phyloP scores from a whole-genome alignment of 1,139 yeast species.

The Kodamaea fungicola region DNA sequence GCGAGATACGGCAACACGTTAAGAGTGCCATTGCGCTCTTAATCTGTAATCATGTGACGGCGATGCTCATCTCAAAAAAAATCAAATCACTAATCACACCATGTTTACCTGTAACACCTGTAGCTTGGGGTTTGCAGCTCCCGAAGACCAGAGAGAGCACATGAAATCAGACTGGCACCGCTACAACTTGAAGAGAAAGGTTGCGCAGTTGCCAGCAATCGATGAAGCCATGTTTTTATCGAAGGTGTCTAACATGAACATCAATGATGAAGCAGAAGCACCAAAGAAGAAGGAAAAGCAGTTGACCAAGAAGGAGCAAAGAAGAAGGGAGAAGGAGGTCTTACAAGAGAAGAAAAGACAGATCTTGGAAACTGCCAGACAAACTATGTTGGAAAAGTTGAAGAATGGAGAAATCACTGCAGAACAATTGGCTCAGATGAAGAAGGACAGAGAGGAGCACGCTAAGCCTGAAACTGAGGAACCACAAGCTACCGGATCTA shows the following conservation, averaged over 20 bases:
- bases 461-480: constrained; percentile 9
- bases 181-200: constrained; percentile 58
- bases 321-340: constrained; percentile 63
- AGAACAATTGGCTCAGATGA: constrained; percentile 10
- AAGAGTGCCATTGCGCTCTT: too few species aligned
- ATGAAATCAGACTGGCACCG: constrained; percentile 78
- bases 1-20: too few species aligned
- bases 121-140: constrained; percentile 36
- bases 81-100: constrained; percentile 1
- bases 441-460: constrained; percentile 10
- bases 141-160: constrained; percentile 42
- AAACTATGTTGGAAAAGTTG: constrained; percentile 44
- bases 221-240: constrained; percentile 44
- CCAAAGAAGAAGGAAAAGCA: constrained; percentile 27
- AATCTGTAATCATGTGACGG: constrained; percentile 1
- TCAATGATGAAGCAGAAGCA: constrained; percentile 18
- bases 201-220: constrained; percentile 56
- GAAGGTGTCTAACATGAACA: constrained; percentile 39
- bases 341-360: constrained; percentile 59
- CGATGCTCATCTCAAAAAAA: constrained; percentile 4
- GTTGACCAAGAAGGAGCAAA: constrained; percentile 58
- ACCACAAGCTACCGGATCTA: constrained; percentile 1
- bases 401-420: constrained; percentile 20
- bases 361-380: constrained; percentile 58
- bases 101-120: constrained; percentile 46